A percentile compares a stretch with the other conserved stretches of the same genome.
Conservation (phyloP, 306 rosid species). For the Oxytropis ochrocephala region DNA sequence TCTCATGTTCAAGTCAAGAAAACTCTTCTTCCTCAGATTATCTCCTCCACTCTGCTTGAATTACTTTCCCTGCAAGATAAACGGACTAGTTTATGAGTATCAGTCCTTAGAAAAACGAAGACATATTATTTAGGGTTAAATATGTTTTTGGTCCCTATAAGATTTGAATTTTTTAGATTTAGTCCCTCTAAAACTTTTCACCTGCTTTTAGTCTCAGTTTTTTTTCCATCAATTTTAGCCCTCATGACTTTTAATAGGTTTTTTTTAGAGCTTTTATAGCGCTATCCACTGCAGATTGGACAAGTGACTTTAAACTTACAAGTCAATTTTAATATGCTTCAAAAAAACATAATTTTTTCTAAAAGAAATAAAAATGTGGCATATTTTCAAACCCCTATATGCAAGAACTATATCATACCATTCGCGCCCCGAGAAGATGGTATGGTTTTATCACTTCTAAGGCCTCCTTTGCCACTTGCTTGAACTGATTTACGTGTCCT, state of each 20-base stretch:
- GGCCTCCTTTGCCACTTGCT: constrained; percentile 55
- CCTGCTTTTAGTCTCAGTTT: too few species aligned
- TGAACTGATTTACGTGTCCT: constrained; percentile 55
- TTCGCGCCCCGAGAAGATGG: constrained; percentile 42
- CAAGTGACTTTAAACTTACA: not conserved
- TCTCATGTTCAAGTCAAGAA: constrained; percentile 22
- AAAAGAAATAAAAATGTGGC: not conserved
- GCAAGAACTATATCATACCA: constrained; percentile 8
- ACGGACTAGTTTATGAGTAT: not conserved
- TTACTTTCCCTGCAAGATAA: constrained; percentile 51
- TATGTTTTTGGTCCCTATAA: too few species aligned
- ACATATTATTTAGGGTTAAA: not conserved
- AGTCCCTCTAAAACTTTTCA: too few species aligned
- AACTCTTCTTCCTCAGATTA: constrained; percentile 19
- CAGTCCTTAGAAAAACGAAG: constrained; percentile 10
- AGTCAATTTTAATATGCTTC: not conserved
- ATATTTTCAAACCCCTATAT: not conserved
- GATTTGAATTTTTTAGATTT: too few species aligned
- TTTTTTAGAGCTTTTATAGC: too few species aligned
- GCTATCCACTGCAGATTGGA: not conserved
- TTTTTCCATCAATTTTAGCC: too few species aligned
- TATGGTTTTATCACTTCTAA: constrained; percentile 23
- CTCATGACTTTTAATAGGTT: too few species aligned
- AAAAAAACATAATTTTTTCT: not conserved
- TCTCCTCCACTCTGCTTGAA: constrained; percentile 88